Evolutionary conservation across 2,329 filamentous ascomycete species (phyloP).

Genomic region (Lachnellula suecica): DNA sequence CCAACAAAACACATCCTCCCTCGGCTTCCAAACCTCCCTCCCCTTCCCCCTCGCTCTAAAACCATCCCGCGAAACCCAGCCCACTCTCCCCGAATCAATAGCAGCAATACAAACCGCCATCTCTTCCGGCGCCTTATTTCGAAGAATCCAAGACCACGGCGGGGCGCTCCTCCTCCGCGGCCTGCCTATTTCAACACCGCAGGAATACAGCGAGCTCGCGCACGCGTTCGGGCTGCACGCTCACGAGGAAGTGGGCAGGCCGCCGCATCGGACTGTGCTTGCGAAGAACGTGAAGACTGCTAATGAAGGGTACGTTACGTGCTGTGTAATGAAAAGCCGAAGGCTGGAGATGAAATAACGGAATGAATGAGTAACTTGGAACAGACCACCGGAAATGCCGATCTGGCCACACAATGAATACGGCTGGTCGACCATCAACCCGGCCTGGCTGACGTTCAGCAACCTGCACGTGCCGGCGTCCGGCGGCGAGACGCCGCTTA

Average conservation of each 20-base stretch:
- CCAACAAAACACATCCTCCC: not conserved
- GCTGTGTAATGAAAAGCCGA: no score
- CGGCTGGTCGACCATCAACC: conserved; percentile 38
- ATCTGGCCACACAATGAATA: conserved; percentile 41
- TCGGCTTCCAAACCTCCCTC: not conserved
- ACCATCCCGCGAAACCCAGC: not conserved
- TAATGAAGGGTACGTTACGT: conserved; percentile 39
- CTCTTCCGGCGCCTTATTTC: conserved; percentile 29
- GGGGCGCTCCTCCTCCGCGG: conserved; percentile 47
- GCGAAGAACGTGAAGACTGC: conserved; percentile 46
- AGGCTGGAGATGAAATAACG: no score
- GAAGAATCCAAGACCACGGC: conserved; percentile 30
- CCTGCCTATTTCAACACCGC: conserved; percentile 42
- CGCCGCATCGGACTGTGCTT: conserved; percentile 43
- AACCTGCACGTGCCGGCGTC: conserved; percentile 24
- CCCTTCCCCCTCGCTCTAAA: not conserved
- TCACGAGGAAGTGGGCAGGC: conserved; percentile 51
- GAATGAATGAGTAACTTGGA: no score
- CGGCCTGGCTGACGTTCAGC: conserved; percentile 36
- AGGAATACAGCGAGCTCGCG: conserved; percentile 47
- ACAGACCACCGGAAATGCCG: conserved; percentile 35
- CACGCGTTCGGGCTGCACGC: conserved; percentile 47
- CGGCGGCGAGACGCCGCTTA: conserved; percentile 44
- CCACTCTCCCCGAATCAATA: not conserved
- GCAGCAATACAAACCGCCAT: not conserved